Evolutionary conservation across 2,329 filamentous ascomycete genomes (phyloP).

Genomic region (Dactylellina haptotyla): DNA sequence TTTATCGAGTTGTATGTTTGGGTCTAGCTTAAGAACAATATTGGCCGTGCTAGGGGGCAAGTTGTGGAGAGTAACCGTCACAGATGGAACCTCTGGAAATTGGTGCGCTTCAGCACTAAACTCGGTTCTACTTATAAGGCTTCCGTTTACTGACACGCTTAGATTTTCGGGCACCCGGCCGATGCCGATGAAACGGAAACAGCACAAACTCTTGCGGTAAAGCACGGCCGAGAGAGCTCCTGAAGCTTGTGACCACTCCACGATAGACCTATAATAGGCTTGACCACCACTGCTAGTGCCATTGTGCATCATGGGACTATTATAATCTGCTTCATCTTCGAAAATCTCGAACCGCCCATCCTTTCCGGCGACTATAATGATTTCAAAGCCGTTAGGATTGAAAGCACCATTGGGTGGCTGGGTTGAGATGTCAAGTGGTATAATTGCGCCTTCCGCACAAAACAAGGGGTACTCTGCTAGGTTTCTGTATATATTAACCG

Average conservation of each 20-base stretch:
- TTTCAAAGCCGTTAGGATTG: conserved; percentile 65
- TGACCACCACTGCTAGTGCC: neutral
- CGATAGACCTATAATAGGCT: neutral
- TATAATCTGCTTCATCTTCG: conserved; percentile 62
- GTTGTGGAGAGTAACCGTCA: no score
- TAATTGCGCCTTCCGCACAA: conserved; percentile 68
- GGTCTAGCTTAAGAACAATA: conserved; percentile 1
- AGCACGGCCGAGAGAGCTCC: no score
- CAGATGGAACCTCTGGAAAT: no score
- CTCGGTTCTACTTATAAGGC: no score
- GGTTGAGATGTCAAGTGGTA: conserved; percentile 66
- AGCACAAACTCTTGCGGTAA: no score
- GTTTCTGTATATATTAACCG: conserved; percentile 66
- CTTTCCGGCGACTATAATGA: conserved; percentile 65
- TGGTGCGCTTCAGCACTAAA: no score
- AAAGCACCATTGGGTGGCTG: conserved; percentile 64
- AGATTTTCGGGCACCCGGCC: no score
- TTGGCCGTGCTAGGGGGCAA: neutral
- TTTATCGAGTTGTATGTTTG: neutral
- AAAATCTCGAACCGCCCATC: conserved; percentile 66
- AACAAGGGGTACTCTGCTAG: conserved; percentile 68
- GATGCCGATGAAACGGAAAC: no score
- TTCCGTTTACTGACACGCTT: no score
- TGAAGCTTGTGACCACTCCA: no score
- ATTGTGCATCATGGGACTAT: neutral